Evolutionary conservation across 768 basidiomycete species (phyloP).

Genomic region (Clitopilus passeckerianus): DNA sequence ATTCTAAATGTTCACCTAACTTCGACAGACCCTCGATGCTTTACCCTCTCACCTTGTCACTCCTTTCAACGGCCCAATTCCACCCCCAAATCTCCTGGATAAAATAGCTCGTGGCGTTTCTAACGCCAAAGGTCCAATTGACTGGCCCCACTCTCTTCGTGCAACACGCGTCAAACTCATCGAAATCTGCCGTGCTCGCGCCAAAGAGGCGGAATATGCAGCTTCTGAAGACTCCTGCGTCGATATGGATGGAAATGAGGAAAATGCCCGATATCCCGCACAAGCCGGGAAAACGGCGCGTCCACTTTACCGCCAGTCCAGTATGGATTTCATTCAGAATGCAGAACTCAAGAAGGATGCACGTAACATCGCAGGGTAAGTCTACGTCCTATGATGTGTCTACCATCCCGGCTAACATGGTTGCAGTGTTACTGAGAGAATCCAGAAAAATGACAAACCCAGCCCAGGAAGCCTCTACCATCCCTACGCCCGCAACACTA

Average conservation of each 20-base stretch:
- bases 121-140: conserved; percentile 67
- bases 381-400: background rate
- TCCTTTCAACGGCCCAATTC: conserved; percentile 79
- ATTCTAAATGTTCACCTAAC: conserved; percentile 4
- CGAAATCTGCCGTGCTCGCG: conserved; percentile 66
- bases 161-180: conserved; percentile 80
- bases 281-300: conserved; percentile 27
- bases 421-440: conserved; percentile 56
- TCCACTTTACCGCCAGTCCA: conserved; percentile 74
- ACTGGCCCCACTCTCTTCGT: conserved; percentile 82
- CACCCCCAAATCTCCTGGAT: conserved; percentile 82
- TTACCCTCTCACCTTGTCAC: conserved; percentile 82
- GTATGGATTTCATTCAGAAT: conserved; percentile 79
- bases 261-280: conserved; percentile 23
- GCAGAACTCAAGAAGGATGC: conserved; percentile 47
- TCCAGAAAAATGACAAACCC: conserved; percentile 58
- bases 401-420: background rate
- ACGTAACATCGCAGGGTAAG: conserved; percentile 51
- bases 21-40: conserved; percentile 68
- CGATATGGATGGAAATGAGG: conserved; percentile 31
- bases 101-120: conserved; percentile 78
- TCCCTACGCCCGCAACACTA: conserved; percentile 44
- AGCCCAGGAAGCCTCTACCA: conserved; percentile 48
- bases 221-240: conserved; percentile 13
- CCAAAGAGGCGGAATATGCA: conserved; percentile 42